phyloP scores from a whole-genome alignment of 352 stramenopile genomes.

The Phytophthora syringae region DNA sequence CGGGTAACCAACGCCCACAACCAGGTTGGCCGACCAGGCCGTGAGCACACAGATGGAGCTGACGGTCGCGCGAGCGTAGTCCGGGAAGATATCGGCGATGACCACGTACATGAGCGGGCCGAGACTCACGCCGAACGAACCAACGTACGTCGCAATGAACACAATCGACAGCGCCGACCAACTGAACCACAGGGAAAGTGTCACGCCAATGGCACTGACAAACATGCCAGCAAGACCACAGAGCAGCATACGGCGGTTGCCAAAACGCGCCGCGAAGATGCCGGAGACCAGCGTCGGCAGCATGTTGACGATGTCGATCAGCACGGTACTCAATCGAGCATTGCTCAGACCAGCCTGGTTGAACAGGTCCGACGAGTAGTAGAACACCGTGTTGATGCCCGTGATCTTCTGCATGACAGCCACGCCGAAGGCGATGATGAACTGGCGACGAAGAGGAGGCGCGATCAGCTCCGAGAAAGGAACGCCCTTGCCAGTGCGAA shows the following conservation, averaged over 20 bases:
- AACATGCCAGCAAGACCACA: constrained; percentile 44
- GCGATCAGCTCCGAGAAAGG: constrained; percentile 38
- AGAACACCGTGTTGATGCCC: constrained; percentile 64
- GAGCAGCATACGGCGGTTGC: constrained; percentile 46
- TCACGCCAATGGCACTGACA: constrained; percentile 44
- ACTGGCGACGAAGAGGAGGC: constrained; percentile 33
- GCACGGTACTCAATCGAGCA: constrained; percentile 37
- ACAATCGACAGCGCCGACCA: constrained; percentile 44
- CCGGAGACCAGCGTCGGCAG: constrained; percentile 40
- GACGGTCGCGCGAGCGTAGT: constrained; percentile 47
- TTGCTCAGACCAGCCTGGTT: constrained; percentile 40
- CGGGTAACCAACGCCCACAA: constrained; percentile 60
- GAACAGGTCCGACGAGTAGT: constrained; percentile 62
- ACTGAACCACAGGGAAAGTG: constrained; percentile 37
- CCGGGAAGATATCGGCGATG: constrained; percentile 53
- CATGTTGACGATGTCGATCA: constrained; percentile 52
- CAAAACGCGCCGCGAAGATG: constrained; percentile 37
- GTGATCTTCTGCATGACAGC: constrained; percentile 51
- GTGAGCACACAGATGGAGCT: constrained; percentile 38
- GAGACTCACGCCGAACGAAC: constrained; percentile 39
- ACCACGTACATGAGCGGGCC: constrained; percentile 50
- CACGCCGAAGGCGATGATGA: constrained; percentile 47
- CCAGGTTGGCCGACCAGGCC: constrained; percentile 44
- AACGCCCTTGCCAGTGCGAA: constrained; percentile 39
- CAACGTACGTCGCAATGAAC: constrained; percentile 44